Evolutionary conservation across 495 filamentous ascomycete species (phyloP).

Genomic region (Friedmanniomyces simplex): DNA sequence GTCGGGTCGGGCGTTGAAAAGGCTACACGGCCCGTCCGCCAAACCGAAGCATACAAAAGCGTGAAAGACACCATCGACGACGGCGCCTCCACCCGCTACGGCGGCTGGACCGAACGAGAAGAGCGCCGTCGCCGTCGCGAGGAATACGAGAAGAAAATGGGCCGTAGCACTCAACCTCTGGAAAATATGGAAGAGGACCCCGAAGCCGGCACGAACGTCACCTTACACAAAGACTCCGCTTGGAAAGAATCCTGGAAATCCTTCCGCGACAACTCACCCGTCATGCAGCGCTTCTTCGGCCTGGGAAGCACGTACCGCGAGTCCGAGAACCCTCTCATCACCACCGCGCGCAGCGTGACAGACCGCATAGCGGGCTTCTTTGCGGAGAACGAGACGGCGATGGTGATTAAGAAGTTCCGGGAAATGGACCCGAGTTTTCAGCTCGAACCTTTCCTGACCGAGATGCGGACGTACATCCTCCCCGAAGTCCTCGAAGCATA

Average conservation of each 20-base stretch:
- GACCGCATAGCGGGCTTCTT: constrained; percentile 92
- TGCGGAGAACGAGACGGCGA: constrained; percentile 93
- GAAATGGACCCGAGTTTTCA: constrained; percentile 93
- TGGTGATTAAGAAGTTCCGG: constrained; percentile 95
- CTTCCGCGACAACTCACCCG: constrained; percentile 75
- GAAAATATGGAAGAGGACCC: constrained; percentile 70
- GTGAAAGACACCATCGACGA: constrained; percentile 97
- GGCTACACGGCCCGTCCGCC: constrained; percentile 81
- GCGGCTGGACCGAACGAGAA: constrained; percentile 92
- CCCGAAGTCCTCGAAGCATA: constrained; percentile 97
- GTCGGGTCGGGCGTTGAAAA: constrained; percentile 84
- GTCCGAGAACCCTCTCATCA: constrained; percentile 91
- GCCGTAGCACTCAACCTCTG: constrained; percentile 36
- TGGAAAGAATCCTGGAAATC: constrained; percentile 94
- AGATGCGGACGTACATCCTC: constrained; percentile 95
- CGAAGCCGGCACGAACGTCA: constrained; percentile 84
- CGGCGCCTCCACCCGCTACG: constrained; percentile 89
- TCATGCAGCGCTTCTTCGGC: constrained; percentile 82
- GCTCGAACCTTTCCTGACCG: constrained; percentile 82
- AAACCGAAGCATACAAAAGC: constrained; percentile 85
- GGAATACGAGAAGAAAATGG: constrained; percentile 56
- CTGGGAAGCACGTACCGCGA: constrained; percentile 81
- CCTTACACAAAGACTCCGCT: constrained; percentile 87
- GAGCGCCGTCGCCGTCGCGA: constrained; percentile 72
- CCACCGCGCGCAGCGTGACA: constrained; percentile 83